These are phyloP conservation scores for Colletotrichum sp. DNA, from an alignment of 2,329 filamentous ascomycete species.

Conservation along the genomic window DNA sequence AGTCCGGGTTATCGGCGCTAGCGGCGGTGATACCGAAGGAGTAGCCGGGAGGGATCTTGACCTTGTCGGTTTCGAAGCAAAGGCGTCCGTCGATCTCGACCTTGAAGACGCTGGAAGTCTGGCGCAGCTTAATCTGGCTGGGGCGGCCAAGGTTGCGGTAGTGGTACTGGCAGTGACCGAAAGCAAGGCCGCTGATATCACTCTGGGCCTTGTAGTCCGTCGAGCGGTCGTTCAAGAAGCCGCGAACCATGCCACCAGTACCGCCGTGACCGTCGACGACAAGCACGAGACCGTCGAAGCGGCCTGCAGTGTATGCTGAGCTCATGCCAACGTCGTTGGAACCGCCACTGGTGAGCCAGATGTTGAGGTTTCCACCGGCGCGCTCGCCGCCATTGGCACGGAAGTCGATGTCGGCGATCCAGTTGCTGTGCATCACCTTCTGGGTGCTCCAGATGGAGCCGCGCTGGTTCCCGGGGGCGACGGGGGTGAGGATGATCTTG, in stretches of 20 bases:
- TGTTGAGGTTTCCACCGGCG: conserved; percentile 86
- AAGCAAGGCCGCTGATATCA: conserved; percentile 83
- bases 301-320: conserved; percentile 83
- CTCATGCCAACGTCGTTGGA: conserved; percentile 68
- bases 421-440: conserved; percentile 68
- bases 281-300: conserved; percentile 89
- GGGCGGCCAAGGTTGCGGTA: conserved; percentile 93
- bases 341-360: conserved; percentile 85
- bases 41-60: conserved; percentile 81
- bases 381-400: conserved; percentile 85
- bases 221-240: conserved; percentile 91
- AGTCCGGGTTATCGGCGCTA: conserved; percentile 90
- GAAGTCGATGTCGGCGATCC: conserved; percentile 87
- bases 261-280: conserved; percentile 86
- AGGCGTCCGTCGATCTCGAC: conserved; percentile 80
- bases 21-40: conserved; percentile 87
- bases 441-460: conserved; percentile 81
- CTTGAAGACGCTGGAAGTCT: conserved; percentile 68
- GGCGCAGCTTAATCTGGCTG: conserved; percentile 76
- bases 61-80: conserved; percentile 85
- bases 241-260: conserved; percentile 79
- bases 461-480: conserved; percentile 83
- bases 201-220: conserved; percentile 79
- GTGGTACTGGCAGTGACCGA: conserved; percentile 88
- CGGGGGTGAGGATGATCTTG: conserved; percentile 89